A percentile compares a stretch with the other conserved stretches of the same genome.
These are phyloP conservation scores for Leishmania tropica DNA, from an alignment of 208 protist species.

Conservation along the genomic window DNA sequence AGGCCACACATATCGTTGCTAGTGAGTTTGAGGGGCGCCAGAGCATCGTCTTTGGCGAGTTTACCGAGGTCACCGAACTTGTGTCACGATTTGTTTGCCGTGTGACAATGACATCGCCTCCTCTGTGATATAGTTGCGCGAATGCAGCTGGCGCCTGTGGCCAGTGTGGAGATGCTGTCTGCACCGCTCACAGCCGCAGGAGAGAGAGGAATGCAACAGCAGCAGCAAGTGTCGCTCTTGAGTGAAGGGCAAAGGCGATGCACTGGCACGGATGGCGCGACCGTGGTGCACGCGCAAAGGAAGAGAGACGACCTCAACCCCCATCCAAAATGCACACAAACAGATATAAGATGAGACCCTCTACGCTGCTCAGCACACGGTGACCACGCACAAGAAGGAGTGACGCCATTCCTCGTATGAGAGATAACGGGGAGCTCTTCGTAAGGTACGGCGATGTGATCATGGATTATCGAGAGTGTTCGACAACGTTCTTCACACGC, in stretches of 20 bases:
- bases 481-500: neutral
- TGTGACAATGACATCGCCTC: slow-evolving; percentile 5
- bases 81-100: slow-evolving; percentile 27
- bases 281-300: neutral
- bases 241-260: neutral
- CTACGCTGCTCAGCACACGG: neutral
- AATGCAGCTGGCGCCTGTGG: neutral
- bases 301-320: neutral
- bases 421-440: too few relatives aligned
- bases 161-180: neutral
- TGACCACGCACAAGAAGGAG: neutral
- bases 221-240: neutral
- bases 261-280: neutral
- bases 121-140: neutral
- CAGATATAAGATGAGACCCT: too few relatives aligned
- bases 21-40: slow-evolving; percentile 30
- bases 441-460: neutral
- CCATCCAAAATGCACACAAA: neutral
- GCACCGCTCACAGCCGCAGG: neutral
- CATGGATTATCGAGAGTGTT: neutral
- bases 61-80: slow-evolving; percentile 23
- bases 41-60: slow-evolving; percentile 27
- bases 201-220: neutral
- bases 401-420: neutral
- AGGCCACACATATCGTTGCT: slow-evolving; percentile 19